Conservation (phyloP, 345 rosid genomes). For the Hevea brasiliensis region DNA sequence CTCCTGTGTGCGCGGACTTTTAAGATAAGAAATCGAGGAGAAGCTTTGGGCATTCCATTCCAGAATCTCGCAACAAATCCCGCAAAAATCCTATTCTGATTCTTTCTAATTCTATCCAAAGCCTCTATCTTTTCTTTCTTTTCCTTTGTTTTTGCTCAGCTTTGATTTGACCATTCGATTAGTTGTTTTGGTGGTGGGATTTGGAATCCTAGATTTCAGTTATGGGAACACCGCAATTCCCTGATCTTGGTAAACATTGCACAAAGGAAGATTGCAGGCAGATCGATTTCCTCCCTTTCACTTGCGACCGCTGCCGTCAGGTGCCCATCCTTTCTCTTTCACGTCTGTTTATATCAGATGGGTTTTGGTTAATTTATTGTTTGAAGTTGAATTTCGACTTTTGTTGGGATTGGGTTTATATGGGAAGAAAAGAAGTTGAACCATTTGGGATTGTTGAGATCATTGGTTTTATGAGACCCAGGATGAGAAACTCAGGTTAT, state of each 20-base stretch:
- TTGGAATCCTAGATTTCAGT: background rate
- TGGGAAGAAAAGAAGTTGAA: background rate
- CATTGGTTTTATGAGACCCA: background rate
- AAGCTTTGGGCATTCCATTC: background rate
- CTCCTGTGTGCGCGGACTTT: slow-evolving; percentile 2
- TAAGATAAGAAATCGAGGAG: background rate
- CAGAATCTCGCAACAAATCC: background rate
- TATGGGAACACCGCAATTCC: slow-evolving; percentile 98
- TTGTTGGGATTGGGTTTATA: background rate
- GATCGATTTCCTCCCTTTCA: slow-evolving; percentile 95
- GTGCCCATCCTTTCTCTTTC: slow-evolving; percentile 25
- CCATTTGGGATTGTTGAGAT: background rate
- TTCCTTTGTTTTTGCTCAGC: background rate
- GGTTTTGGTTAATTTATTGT: background rate
- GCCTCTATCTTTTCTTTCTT: background rate
- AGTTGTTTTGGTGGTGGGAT: too few species aligned
- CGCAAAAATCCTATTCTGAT: background rate
- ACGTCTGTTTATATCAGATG: background rate
- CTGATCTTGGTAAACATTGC: slow-evolving; percentile 96
- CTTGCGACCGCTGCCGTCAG: slow-evolving; percentile 88
- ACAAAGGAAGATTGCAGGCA: slow-evolving; percentile 70
- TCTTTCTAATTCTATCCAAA: background rate
- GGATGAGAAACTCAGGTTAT: background rate
- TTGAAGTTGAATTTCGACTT: background rate
- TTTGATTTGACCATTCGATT: background rate